Base-by-base conservation (phyloP, 441 rosid genomes). In the Euphorbia schlechtendalii region DNA sequence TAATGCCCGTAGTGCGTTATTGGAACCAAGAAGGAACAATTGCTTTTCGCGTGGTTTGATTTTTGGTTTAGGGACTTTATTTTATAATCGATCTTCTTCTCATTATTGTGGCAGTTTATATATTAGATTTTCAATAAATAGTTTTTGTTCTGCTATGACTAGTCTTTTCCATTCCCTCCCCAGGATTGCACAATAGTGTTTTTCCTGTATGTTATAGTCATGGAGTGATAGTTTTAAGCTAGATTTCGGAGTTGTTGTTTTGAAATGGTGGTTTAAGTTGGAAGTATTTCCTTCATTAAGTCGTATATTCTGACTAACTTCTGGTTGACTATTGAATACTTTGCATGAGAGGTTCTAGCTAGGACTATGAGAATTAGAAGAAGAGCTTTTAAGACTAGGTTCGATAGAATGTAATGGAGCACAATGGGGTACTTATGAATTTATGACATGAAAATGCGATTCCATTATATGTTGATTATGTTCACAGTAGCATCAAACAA, bases 331-430 rank as follows among this genome's bases (percentile, higher is more conserved):
- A 4, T 54, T 13, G 58, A 24, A 13, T 24, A 10, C 9, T 54
- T 54, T 54, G 32, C 58, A 13, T 24, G n/a, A 54, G 58, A 54
- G 25, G 58, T 25, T 54, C n/a, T n/a, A n/a, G n/a, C 34, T 13
- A 22, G 58, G 17, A 25, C n/a, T 25, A 9, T 54, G 34, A 54
- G 58, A 24, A 3, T 18, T 5, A 48, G 53, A 48, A 17, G 53
- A 48, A 48, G 18, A n/a, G 4, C 8, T 17, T 0, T 21, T 48
- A 8, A 17, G 21, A 21, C 5, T 46, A 17, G 12, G 49, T 45
- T 12, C 14, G 18, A 45, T 15, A 12, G 18, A 0, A 12, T 45
- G 17, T 45, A 15, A 12, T 45, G 49, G 49, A 12, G 14, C 12
- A 12, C 3, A 38, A 38, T 12, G 11, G 10, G 41, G 41, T 8